Conservation (phyloP, 768 basidiomycete species). For the Pleurotus tuoliensis region DNA sequence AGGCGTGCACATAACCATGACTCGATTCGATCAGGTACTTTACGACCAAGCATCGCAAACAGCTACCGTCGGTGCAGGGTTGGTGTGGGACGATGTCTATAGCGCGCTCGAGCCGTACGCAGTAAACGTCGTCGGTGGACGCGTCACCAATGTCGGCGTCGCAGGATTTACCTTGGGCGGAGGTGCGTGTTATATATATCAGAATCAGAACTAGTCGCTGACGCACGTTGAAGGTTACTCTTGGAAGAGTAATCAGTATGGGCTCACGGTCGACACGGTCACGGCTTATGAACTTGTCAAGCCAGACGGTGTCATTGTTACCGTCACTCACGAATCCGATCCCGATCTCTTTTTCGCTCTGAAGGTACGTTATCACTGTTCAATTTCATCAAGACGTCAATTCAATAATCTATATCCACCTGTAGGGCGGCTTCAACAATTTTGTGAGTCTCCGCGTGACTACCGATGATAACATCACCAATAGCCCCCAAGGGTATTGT, state of each 20-base stretch:
- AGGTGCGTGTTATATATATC: slow-evolving; percentile 22
- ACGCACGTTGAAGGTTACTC: slow-evolving; percentile 44
- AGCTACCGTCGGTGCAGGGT: slow-evolving; percentile 37
- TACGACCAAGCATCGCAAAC: slow-evolving; percentile 38
- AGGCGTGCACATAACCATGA: slow-evolving; percentile 59
- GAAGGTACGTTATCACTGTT: slow-evolving; percentile 21
- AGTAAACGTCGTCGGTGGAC: slow-evolving; percentile 56
- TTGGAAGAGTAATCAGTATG: slow-evolving; percentile 59
- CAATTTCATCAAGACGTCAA: too few relatives aligned
- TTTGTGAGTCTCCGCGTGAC: slow-evolving; percentile 28
- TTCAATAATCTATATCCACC: too few relatives aligned
- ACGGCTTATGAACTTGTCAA: slow-evolving; percentile 53
- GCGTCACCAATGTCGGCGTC: slow-evolving; percentile 56
- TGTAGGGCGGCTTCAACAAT: slow-evolving; percentile 60
- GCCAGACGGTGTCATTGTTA: slow-evolving; percentile 43
- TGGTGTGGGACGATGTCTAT: slow-evolving; percentile 68
- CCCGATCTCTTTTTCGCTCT: slow-evolving; percentile 38
- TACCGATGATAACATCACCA: neutral
- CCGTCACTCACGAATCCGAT: slow-evolving; percentile 29
- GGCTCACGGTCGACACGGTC: slow-evolving; percentile 55
- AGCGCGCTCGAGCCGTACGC: slow-evolving; percentile 42
- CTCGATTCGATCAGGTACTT: slow-evolving; percentile 38
- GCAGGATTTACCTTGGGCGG: slow-evolving; percentile 59
- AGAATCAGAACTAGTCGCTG: neutral
- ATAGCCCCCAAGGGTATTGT: slow-evolving; percentile 44